phyloP scores from a whole-genome alignment of 345 rosid species.

The Cardamine chenopodiifolia region DNA sequence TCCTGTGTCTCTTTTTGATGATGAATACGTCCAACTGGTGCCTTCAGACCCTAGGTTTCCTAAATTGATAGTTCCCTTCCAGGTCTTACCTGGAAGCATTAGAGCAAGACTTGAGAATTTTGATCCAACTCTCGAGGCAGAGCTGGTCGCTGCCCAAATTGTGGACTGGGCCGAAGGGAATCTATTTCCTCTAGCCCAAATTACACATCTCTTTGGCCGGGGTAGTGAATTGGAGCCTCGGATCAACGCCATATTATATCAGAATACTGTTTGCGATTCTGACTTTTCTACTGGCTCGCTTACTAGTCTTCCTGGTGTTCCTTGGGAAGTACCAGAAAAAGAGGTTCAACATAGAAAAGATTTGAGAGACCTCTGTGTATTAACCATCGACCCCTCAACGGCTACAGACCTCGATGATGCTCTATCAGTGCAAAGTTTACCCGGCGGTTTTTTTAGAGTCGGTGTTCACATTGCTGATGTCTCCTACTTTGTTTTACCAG shows the following conservation, averaged over 20 bases:
- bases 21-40: constrained; percentile 54
- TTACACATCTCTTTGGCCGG: constrained; percentile 65
- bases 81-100: constrained; percentile 62
- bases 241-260: constrained; percentile 67
- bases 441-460: constrained; percentile 61
- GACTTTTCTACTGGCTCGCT: constrained; percentile 65
- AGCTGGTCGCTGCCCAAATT: constrained; percentile 75
- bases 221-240: constrained; percentile 71
- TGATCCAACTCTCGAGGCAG: constrained; percentile 66
- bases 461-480: constrained; percentile 95
- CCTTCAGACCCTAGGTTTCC: constrained; percentile 79
- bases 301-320: constrained; percentile 63
- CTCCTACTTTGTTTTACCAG: constrained; percentile 83
- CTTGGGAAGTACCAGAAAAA: constrained; percentile 75
- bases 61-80: constrained; percentile 59
- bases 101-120: constrained; percentile 63
- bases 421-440: constrained; percentile 66
- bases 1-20: constrained; percentile 40
- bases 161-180: constrained; percentile 71
- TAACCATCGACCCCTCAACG: constrained; percentile 74
- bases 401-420: constrained; percentile 96
- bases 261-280: constrained; percentile 62
- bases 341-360: constrained; percentile 66
- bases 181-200: constrained; percentile 57
- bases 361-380: constrained; percentile 69